Conservation (phyloP, 192 early-diverging fungal genomes). For the Rhizoclosmatium globosum region DNA sequence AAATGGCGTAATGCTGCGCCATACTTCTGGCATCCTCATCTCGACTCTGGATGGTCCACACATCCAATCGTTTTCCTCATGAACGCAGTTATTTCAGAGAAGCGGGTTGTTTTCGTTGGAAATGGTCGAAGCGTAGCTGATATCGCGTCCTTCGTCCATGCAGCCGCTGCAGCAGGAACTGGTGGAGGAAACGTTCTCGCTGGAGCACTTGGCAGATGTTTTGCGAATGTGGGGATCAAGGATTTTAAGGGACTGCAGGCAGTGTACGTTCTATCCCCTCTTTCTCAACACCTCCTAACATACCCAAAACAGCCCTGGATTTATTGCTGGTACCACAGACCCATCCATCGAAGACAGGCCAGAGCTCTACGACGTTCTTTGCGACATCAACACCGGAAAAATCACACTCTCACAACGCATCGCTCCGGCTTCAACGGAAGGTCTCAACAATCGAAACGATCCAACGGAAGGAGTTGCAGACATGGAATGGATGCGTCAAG, state of each 20-base stretch:
- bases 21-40: conserved; percentile 80
- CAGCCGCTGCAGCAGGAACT: conserved; percentile 87
- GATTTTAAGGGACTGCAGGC: conserved; percentile 79
- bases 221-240: conserved; percentile 89
- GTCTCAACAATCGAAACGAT: not conserved
- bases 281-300: conserved; percentile 11
- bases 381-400: conserved; percentile 91
- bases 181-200: conserved; percentile 87
- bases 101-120: conserved; percentile 91
- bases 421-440: not conserved
- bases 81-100: conserved; percentile 92
- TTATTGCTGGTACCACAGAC: conserved; percentile 96
- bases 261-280: conserved; percentile 13
- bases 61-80: conserved; percentile 88
- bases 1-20: conserved; percentile 48
- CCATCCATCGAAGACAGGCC: conserved; percentile 93
- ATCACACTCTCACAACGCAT: conserved; percentile 87
- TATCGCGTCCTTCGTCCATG: conserved; percentile 90
- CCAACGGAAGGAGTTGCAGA: conserved; percentile 28
- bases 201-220: conserved; percentile 88
- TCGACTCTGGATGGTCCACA: conserved; percentile 87
- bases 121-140: conserved; percentile 90
- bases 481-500: conserved; percentile 43
- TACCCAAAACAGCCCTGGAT: conserved; percentile 66
- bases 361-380: conserved; percentile 96